A percentile compares a stretch with the other conserved stretches of the same genome.
Conservation (phyloP, 352 stramenopile genomes). For the Aphanomyces astaci region DNA sequence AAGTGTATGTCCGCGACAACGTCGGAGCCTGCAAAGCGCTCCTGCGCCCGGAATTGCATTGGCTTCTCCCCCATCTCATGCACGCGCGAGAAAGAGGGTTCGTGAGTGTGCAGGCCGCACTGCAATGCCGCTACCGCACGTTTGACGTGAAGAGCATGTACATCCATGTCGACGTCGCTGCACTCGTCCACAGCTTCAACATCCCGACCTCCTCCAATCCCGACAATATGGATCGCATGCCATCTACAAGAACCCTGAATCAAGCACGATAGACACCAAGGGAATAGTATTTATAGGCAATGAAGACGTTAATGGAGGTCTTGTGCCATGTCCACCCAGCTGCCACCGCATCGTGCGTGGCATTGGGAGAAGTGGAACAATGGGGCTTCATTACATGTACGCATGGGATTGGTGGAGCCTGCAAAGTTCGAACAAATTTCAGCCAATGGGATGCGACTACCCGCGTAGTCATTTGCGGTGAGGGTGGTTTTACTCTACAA, state of each 20-base stretch:
- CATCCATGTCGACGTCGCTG: conserved; percentile 7
- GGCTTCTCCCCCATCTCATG: not conserved
- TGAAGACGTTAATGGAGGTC: no score
- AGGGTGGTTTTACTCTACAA: conserved; percentile 2
- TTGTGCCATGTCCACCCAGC: not conserved
- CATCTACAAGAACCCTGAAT: no score
- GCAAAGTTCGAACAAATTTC: not conserved
- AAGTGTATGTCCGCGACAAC: not conserved
- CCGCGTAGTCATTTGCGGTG: not conserved
- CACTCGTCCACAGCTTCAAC: conserved; percentile 1
- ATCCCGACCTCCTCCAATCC: not conserved
- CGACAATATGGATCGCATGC: not conserved
- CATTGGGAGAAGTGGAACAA: not conserved
- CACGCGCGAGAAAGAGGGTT: not conserved
- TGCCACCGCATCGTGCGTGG: not conserved
- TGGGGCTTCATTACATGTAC: conserved; percentile 3
- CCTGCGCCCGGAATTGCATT: not conserved
- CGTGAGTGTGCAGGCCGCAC: conserved; percentile 1
- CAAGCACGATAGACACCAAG: not conserved
- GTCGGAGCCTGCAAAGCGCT: not conserved
- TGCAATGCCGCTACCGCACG: conserved; percentile 18
- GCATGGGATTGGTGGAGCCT: not conserved
- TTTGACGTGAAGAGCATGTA: conserved; percentile 16
- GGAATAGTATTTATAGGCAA: no score
- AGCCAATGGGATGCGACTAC: not conserved